phyloP scores from a whole-genome alignment of 805 yeast species.

The Pichia heedii region DNA sequence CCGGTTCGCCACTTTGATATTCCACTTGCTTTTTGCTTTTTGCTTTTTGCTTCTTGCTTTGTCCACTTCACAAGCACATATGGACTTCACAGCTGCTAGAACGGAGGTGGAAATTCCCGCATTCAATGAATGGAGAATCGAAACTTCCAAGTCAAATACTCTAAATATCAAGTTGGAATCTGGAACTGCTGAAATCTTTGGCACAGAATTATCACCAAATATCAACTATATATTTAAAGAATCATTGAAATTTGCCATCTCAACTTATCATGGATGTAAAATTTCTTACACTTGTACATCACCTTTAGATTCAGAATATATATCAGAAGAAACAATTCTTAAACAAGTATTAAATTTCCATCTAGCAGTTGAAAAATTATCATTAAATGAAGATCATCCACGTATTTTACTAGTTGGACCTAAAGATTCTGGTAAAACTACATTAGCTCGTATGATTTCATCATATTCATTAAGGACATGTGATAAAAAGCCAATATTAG shows the following conservation, averaged over 20 bases:
- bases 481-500: slow-evolving; percentile 49
- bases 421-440: slow-evolving; percentile 67
- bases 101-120: slow-evolving; percentile 15
- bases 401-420: slow-evolving; percentile 69
- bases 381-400: slow-evolving; percentile 29
- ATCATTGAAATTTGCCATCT: slow-evolving; percentile 42
- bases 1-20: too few species aligned
- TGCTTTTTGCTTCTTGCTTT: too few species aligned
- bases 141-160: slow-evolving; percentile 1
- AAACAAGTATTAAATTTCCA: slow-evolving; percentile 60
- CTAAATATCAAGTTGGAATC: slow-evolving; percentile 25
- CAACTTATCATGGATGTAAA: slow-evolving; percentile 57
- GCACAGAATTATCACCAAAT: slow-evolving; percentile 80
- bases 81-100: slow-evolving; percentile 7
- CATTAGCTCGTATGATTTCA: slow-evolving; percentile 56
- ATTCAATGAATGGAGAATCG: slow-evolving; percentile 6
- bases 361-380: slow-evolving; percentile 58
- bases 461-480: slow-evolving; percentile 67
- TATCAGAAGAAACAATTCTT: slow-evolving; percentile 51
- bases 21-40: background rate
- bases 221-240: slow-evolving; percentile 51
- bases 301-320: slow-evolving; percentile 42
- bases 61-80: background rate
- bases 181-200: slow-evolving; percentile 86
- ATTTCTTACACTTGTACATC: slow-evolving; percentile 41